These are phyloP conservation scores for Saturnispora sekii DNA, from an alignment of 805 yeast genomes.

Conservation along the genomic window DNA sequence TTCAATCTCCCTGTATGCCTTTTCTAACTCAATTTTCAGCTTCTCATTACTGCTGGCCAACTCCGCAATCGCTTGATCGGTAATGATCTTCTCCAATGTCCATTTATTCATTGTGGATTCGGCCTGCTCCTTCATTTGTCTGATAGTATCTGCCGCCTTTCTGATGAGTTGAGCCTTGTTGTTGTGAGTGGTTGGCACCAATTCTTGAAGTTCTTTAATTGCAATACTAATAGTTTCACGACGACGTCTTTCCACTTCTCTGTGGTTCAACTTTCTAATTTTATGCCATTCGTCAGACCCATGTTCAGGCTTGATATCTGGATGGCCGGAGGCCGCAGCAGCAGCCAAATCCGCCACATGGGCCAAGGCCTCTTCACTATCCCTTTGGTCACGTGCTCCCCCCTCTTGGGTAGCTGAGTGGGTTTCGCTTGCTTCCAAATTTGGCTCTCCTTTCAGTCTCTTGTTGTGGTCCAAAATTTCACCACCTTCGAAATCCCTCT, in stretches of 20 bases:
- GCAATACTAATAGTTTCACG: conserved; percentile 83
- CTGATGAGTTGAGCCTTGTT: conserved; percentile 86
- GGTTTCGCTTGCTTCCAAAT: neutral
- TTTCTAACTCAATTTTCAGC: conserved; percentile 77
- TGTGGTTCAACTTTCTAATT: conserved; percentile 81
- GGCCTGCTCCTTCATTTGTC: conserved; percentile 83
- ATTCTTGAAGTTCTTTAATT: conserved; percentile 66
- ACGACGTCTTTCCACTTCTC: conserved; percentile 90
- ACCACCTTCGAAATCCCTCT: conserved; percentile 1
- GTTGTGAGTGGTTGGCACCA: conserved; percentile 75
- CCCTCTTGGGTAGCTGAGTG: neutral
- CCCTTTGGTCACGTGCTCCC: neutral
- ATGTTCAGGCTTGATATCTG: conserved; percentile 1
- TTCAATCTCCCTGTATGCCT: conserved; percentile 88
- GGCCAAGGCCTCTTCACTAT: conserved; percentile 3
- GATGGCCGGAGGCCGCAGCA: conserved; percentile 2
- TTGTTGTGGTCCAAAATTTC: neutral
- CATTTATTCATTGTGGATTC: conserved; percentile 85
- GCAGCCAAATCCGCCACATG: conserved; percentile 10
- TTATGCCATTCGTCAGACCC: conserved; percentile 82
- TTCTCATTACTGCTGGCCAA: conserved; percentile 78
- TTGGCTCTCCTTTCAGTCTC: neutral
- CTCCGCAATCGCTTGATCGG: conserved; percentile 87
- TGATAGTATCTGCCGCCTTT: conserved; percentile 84
- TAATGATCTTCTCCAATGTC: conserved; percentile 85